These are phyloP conservation scores for Cyclanthera cordifolia DNA, from an alignment of 306 rosid genomes.

Conservation along the genomic window DNA sequence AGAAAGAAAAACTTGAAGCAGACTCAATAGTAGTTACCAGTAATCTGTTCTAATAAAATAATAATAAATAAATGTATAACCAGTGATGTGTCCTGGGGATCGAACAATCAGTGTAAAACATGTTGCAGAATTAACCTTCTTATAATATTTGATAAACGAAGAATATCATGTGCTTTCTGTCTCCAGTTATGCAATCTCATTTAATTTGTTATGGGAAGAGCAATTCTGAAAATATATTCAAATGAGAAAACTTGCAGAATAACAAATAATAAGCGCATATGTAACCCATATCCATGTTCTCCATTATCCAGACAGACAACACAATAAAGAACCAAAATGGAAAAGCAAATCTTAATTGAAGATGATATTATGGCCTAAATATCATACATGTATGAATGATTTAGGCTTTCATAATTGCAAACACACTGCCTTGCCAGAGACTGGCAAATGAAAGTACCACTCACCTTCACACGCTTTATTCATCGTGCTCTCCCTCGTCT, in stretches of 20 bases:
- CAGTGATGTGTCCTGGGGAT: too few species aligned
- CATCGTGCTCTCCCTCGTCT: constrained; percentile 6
- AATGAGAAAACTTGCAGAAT: background rate
- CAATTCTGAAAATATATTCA: background rate
- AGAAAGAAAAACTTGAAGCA: too few species aligned
- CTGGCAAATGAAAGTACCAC: too few species aligned
- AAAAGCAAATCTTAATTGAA: constrained; percentile 9
- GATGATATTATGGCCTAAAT: constrained; percentile 15
- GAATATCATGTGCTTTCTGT: too few species aligned
- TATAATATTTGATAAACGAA: too few species aligned
- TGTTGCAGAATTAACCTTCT: too few species aligned
- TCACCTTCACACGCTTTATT: background rate
- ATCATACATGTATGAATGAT: constrained; percentile 1
- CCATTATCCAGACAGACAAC: constrained; percentile 14
- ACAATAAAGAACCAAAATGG: constrained; percentile 14
- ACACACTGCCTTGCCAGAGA: background rate
- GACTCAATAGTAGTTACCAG: too few species aligned
- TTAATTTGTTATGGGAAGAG: background rate
- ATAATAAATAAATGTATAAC: too few species aligned
- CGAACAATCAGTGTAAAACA: background rate
- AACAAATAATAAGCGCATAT: constrained; percentile 8
- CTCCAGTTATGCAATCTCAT: too few species aligned
- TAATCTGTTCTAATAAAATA: too few species aligned
- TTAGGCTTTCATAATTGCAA: background rate
- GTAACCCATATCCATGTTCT: constrained; percentile 5